These are phyloP conservation scores for Agarophyton chilense DNA, from an alignment of 23 red algal species.

Conservation along the genomic window DNA sequence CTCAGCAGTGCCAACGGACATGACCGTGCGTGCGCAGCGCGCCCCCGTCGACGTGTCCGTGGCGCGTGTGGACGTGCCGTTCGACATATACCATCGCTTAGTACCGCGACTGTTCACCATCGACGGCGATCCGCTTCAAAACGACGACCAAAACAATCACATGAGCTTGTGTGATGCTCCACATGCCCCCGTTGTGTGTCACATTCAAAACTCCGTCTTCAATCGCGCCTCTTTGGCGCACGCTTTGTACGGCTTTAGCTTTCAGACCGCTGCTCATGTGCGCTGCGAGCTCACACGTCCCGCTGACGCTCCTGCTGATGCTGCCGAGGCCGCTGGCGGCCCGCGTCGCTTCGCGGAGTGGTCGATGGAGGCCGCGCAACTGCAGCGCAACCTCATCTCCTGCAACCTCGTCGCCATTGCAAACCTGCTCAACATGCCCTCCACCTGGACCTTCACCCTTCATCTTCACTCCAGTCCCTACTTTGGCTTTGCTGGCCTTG, in stretches of 20 bases:
- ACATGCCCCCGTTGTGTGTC: neutral
- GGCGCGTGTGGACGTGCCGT: neutral
- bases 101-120: conserved; percentile 4
- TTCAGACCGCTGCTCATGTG: neutral
- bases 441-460: conserved; percentile 13
- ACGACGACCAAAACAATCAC: neutral
- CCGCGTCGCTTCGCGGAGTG: neutral
- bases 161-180: neutral
- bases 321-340: neutral
- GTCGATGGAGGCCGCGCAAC: neutral
- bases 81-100: neutral
- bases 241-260: neutral
- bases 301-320: neutral
- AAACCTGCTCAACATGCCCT: neutral
- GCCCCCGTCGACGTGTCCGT: neutral
- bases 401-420: conserved; percentile 12
- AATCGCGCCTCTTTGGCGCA: neutral
- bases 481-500: neutral
- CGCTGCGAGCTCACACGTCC: neutral
- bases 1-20: neutral
- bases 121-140: neutral
- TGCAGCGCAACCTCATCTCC: neutral
- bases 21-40: neutral
- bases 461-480: conserved; percentile 4
- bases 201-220: neutral